Evolutionary conservation across 2,329 filamentous ascomycete genomes (phyloP).

Genomic region (Pseudogymnoascus sp.): DNA sequence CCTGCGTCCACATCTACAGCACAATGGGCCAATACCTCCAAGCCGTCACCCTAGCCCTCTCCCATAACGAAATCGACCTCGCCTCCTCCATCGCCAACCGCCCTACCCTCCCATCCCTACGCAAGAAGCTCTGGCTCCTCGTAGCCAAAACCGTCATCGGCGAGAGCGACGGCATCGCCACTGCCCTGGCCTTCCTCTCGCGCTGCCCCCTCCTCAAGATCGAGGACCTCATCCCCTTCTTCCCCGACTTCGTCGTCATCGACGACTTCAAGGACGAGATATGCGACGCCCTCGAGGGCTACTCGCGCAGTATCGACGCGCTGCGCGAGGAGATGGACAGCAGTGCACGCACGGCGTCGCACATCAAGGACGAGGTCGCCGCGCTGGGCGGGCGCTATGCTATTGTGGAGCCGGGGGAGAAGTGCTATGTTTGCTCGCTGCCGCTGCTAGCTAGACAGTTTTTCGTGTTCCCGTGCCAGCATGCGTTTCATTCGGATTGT

Average conservation of each 20-base stretch:
- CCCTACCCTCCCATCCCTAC: constrained; percentile 67
- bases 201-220: constrained; percentile 78
- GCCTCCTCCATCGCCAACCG: constrained; percentile 84
- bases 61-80: constrained; percentile 82
- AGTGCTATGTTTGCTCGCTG: constrained; percentile 80
- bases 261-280: constrained; percentile 99
- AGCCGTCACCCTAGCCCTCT: constrained; percentile 85
- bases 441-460: constrained; percentile 87
- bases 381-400: constrained; percentile 83
- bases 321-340: constrained; percentile 95
- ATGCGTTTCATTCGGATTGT: constrained; percentile 95
- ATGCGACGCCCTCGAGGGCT: constrained; percentile 85
- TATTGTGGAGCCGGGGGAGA: constrained; percentile 92
- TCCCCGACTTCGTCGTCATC: constrained; percentile 96
- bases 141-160: constrained; percentile 92
- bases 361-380: constrained; percentile 85
- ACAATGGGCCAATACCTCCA: constrained; percentile 92
- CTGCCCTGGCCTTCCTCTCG: constrained; percentile 87
- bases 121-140: constrained; percentile 92
- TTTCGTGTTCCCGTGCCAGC: constrained; percentile 97
- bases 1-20: constrained; percentile 94
- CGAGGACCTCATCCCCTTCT: constrained; percentile 95
- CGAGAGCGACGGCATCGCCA: constrained; percentile 78
- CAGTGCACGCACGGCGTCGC: constrained; percentile 75
- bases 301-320: constrained; percentile 80